phyloP scores from a whole-genome alignment of 805 yeast genomes.

The Metschnikowia henanensis region DNA sequence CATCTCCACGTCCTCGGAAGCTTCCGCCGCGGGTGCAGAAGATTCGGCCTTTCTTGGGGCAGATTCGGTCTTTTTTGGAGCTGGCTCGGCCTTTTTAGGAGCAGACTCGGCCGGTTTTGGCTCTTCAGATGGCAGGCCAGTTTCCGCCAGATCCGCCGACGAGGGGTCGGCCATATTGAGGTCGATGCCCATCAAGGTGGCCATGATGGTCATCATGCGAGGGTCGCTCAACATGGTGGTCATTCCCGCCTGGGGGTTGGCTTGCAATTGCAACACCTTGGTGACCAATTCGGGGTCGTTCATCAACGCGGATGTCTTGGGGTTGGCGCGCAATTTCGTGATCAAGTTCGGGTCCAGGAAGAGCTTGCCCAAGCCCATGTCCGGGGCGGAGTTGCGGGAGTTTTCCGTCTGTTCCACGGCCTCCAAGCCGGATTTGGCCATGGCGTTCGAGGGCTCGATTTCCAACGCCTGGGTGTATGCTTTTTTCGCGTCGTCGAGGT shows the following conservation, averaged over 20 bases:
- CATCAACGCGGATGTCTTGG: conserved; percentile 84
- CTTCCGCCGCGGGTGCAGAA: conserved; percentile 9
- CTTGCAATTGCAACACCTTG: conserved; percentile 59
- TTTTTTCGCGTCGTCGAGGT: conserved; percentile 69
- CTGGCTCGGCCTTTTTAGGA: conserved; percentile 11
- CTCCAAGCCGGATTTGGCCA: conserved; percentile 81
- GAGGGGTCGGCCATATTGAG: conserved; percentile 40
- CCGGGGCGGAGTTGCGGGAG: conserved; percentile 57
- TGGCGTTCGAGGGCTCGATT: conserved; percentile 76
- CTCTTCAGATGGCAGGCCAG: conserved; percentile 7
- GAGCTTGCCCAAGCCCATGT: conserved; percentile 72
- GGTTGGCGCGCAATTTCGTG: conserved; percentile 73
- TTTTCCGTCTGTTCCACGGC: conserved; percentile 64
- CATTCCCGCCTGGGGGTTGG: conserved; percentile 75
- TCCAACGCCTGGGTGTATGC: conserved; percentile 79
- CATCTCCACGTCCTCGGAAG: conserved; percentile 38
- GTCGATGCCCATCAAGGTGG: conserved; percentile 82
- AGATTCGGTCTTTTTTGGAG: conserved; percentile 10
- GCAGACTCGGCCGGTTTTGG: conserved; percentile 17
- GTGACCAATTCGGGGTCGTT: conserved; percentile 82
- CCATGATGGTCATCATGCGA: conserved; percentile 85
- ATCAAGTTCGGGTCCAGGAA: conserved; percentile 80
- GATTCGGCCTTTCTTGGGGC: no score
- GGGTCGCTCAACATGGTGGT: conserved; percentile 75
- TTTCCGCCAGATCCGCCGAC: conserved; percentile 12